Conservation (phyloP, 345 rosid genomes). For the Kandelia obovata region DNA sequence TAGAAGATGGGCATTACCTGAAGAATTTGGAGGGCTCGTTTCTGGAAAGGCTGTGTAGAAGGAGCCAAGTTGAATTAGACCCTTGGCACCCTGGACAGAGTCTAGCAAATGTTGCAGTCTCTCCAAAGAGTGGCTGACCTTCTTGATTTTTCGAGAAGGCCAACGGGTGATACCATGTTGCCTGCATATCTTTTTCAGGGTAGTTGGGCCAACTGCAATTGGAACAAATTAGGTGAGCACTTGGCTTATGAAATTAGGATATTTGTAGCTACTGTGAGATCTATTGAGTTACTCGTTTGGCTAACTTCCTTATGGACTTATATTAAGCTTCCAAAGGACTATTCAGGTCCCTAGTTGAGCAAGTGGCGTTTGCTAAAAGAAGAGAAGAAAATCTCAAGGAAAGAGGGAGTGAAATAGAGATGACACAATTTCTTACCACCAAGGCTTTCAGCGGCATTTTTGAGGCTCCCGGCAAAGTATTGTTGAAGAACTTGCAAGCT, state of each 20-base stretch:
- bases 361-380: background rate
- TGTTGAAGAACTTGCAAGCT: slow-evolving; percentile 38
- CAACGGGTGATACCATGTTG: slow-evolving; percentile 45
- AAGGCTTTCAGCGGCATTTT: slow-evolving; percentile 41
- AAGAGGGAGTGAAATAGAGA: background rate
- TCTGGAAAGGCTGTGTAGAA: slow-evolving; percentile 83
- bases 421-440: slow-evolving; percentile 28
- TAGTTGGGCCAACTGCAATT: slow-evolving; percentile 42
- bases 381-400: slow-evolving; percentile 2
- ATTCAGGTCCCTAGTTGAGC: background rate
- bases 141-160: slow-evolving; percentile 50
- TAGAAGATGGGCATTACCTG: slow-evolving; percentile 40
- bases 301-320: too few species aligned
- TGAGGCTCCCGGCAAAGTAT: slow-evolving; percentile 44
- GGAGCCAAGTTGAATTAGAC: slow-evolving; percentile 63
- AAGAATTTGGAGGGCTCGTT: slow-evolving; percentile 49
- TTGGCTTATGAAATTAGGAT: too few species aligned
- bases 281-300: too few species aligned
- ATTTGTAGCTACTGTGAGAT: too few species aligned
- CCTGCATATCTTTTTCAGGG: slow-evolving; percentile 47
- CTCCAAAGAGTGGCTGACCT: slow-evolving; percentile 39
- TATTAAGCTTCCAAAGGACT: too few species aligned
- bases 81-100: slow-evolving; percentile 81
- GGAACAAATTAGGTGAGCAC: background rate
- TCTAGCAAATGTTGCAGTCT: slow-evolving; percentile 70